A percentile compares a stretch with the other conserved stretches of the same genome.
These are phyloP conservation scores for Pestalotiopsis sp. DNA, from an alignment of 2,329 filamentous ascomycete genomes.

Conservation along the genomic window DNA sequence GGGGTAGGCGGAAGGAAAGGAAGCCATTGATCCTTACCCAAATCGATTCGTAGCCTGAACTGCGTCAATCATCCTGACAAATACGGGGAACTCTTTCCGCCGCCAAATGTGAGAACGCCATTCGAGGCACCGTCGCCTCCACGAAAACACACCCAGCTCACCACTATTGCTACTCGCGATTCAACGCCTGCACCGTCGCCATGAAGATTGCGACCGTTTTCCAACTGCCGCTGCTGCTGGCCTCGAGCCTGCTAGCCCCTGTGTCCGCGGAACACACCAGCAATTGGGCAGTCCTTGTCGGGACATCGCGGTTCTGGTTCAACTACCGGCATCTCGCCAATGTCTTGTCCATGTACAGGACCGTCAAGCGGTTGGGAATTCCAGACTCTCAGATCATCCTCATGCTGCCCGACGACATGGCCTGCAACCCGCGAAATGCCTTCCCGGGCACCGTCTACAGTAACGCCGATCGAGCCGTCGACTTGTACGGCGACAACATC, in stretches of 20 bases:
- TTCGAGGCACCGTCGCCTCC: background rate
- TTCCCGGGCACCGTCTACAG: conserved; percentile 98
- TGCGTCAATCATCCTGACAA: background rate
- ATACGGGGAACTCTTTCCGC: background rate
- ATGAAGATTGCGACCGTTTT: conserved; percentile 56
- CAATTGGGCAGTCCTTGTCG: conserved; percentile 99
- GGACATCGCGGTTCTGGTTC: conserved; percentile 99
- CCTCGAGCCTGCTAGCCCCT: conserved; percentile 48
- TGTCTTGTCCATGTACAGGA: conserved; percentile 95
- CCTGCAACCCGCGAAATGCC: conserved; percentile 96
- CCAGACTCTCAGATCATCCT: conserved; percentile 99
- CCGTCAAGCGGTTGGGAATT: conserved; percentile 95
- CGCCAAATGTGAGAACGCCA: background rate
- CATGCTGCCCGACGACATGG: conserved; percentile 99
- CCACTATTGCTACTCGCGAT: background rate
- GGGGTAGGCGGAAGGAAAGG: background rate
- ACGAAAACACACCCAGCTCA: background rate
- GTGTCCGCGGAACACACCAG: conserved; percentile 81
- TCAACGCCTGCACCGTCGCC: background rate
- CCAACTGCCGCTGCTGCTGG: conserved; percentile 50
- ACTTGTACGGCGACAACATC: conserved; percentile 97
- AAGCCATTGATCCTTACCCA: too few species aligned
- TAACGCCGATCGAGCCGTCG: conserved; percentile 92
- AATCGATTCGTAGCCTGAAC: background rate
- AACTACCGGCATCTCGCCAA: conserved; percentile 99